Percentiles rank a stretch among this genome's conserved stretches.
phyloP scores from a whole-genome alignment of 1,284 basidiomycete genomes.

The Moniliella sp. region DNA sequence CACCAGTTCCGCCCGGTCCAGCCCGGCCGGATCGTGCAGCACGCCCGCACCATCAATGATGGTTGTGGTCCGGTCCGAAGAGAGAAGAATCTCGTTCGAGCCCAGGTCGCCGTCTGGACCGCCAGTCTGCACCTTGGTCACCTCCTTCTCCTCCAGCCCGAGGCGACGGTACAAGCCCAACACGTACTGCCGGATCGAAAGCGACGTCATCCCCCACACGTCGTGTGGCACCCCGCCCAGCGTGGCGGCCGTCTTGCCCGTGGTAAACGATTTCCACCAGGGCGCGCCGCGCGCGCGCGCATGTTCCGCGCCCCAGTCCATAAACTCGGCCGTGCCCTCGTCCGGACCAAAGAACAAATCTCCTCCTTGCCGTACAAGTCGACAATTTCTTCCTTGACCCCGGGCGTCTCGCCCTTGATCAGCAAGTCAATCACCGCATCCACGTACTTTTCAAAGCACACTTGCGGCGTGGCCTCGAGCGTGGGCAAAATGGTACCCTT shows the following conservation, averaged over 20 bases:
- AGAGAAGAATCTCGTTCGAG: slow-evolving; percentile 86
- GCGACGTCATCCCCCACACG: slow-evolving; percentile 42
- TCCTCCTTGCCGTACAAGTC: slow-evolving; percentile 70
- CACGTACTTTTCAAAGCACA: slow-evolving; percentile 94
- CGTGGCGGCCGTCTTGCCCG: slow-evolving; percentile 77
- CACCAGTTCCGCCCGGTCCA: slow-evolving; percentile 49
- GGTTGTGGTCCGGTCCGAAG: slow-evolving; percentile 79
- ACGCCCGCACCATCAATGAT: slow-evolving; percentile 94
- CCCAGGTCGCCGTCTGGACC: slow-evolving; percentile 85
- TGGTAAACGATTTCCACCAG: slow-evolving; percentile 91
- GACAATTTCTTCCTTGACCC: slow-evolving; percentile 78
- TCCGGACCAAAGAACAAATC: slow-evolving; percentile 94
- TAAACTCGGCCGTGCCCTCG: slow-evolving; percentile 86
- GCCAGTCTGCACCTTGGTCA: slow-evolving; percentile 74
- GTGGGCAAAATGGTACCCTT: slow-evolving; percentile 83
- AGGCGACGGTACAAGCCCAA: slow-evolving; percentile 84
- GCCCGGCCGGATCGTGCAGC: slow-evolving; percentile 53
- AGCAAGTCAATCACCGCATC: slow-evolving; percentile 41
- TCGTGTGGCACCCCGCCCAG: slow-evolving; percentile 65
- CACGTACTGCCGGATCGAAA: slow-evolving; percentile 89
- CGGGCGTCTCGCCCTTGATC: slow-evolving; percentile 8
- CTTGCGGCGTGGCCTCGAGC: slow-evolving; percentile 57
- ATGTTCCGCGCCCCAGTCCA: slow-evolving; percentile 86
- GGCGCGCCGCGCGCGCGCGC: slow-evolving; percentile 65
- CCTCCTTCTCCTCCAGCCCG: slow-evolving; percentile 78